Percentiles rank a stretch among this genome's conserved stretches.
Conservation (phyloP, 169 alveolate species). For the Plasmodium fragile region DNA sequence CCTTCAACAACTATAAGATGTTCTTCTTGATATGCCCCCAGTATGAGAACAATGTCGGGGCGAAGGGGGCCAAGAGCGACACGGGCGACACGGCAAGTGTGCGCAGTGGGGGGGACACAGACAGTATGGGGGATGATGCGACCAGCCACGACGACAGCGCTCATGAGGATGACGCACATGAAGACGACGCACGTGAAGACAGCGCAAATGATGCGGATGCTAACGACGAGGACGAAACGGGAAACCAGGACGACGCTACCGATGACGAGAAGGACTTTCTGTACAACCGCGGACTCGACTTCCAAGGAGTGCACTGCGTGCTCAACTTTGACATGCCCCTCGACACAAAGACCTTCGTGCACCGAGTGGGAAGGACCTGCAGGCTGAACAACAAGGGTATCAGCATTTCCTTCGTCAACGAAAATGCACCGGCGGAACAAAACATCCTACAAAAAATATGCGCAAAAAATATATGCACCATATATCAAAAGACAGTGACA, state of each 20-base stretch:
- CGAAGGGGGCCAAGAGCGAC: neutral
- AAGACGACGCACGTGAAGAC: slow-evolving; percentile 77
- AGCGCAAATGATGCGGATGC: slow-evolving; percentile 31
- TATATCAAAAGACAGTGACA: neutral
- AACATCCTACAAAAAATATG: slow-evolving; percentile 27
- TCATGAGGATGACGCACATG: neutral
- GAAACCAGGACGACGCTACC: slow-evolving; percentile 51
- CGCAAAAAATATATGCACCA: slow-evolving; percentile 22
- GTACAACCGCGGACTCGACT: slow-evolving; percentile 95
- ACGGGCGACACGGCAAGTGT: neutral
- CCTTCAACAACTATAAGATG: slow-evolving; percentile 38
- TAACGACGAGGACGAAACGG: neutral
- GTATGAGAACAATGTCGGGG: slow-evolving; percentile 12
- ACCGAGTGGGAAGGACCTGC: slow-evolving; percentile 99
- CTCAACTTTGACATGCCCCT: slow-evolving; percentile 98
- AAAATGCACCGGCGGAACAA: slow-evolving; percentile 72
- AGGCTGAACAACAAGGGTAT: slow-evolving; percentile 96
- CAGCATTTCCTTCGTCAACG: slow-evolving; percentile 83
- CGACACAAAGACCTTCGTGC: slow-evolving; percentile 94
- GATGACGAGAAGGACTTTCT: slow-evolving; percentile 80
- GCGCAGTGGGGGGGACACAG: neutral
- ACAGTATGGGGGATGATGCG: neutral
- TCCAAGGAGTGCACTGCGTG: slow-evolving; percentile 94
- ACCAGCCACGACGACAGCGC: neutral
- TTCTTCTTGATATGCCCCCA: slow-evolving; percentile 69